Evolutionary conservation across 805 yeast genomes (phyloP).

Genomic region (Schizosaccharomyces cryophilus): DNA sequence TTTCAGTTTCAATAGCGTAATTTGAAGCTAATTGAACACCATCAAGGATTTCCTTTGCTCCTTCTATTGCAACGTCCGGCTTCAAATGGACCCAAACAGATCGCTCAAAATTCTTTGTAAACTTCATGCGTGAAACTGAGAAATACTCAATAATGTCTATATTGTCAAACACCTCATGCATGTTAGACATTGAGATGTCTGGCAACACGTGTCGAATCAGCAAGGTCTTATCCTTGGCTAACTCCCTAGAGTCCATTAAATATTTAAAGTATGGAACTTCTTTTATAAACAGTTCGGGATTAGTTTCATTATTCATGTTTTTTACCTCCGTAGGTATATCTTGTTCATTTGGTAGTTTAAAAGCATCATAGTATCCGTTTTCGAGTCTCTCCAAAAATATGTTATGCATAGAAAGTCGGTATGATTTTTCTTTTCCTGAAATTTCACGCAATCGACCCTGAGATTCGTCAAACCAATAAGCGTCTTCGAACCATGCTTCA

Average conservation of each 20-base stretch:
- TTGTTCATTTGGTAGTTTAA: constrained; percentile 3
- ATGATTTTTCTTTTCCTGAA: background rate
- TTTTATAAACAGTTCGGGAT: background rate
- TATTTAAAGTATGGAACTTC: background rate
- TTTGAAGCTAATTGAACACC: background rate
- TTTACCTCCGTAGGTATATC: background rate
- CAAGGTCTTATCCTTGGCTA: background rate
- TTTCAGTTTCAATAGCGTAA: background rate
- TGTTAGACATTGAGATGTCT: background rate
- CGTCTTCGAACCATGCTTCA: constrained; percentile 9
- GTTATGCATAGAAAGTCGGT: background rate
- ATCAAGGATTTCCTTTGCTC: background rate
- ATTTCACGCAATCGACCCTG: background rate
- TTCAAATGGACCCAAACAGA: background rate
- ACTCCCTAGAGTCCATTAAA: background rate
- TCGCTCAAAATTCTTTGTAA: background rate
- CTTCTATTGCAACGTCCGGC: background rate
- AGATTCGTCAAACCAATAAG: constrained; percentile 4
- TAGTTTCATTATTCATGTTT: background rate
- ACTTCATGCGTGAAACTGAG: background rate
- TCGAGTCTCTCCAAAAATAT: constrained; percentile 6
- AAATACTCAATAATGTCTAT: background rate
- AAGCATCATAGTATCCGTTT: constrained; percentile 6
- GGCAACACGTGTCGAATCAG: background rate
- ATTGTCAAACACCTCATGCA: background rate